These are phyloP conservation scores for Syzygium malaccense DNA, from an alignment of 441 rosid species.

Conservation along the genomic window DNA sequence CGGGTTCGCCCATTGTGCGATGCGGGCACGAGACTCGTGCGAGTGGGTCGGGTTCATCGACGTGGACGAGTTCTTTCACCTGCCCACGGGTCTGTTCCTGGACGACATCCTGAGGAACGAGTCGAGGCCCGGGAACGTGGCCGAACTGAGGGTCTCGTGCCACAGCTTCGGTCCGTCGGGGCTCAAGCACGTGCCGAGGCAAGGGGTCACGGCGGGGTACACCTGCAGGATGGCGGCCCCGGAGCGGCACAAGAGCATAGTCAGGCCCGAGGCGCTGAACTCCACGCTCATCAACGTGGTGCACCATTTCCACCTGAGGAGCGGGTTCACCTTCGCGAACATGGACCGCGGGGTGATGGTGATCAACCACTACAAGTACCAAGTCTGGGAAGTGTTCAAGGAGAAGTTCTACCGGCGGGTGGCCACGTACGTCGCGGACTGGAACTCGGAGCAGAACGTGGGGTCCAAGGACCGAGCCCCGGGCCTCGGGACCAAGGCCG, in stretches of 20 bases:
- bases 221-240: conserved; percentile 45
- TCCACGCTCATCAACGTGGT: conserved; percentile 63
- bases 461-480: conserved; percentile 89
- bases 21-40: conserved; percentile 48
- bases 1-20: conserved; percentile 75
- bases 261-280: conserved; percentile 62
- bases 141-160: conserved; percentile 54
- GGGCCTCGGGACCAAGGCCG: conserved; percentile 64
- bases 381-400: conserved; percentile 87
- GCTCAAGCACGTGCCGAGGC: conserved; percentile 19
- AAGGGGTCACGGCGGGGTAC: conserved; percentile 56
- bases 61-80: conserved; percentile 64
- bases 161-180: conserved; percentile 78
- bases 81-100: conserved; percentile 29
- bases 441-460: conserved; percentile 61
- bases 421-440: conserved; percentile 83
- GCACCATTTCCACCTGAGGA: conserved; percentile 70
- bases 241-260: conserved; percentile 87
- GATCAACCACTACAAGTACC: conserved; percentile 78
- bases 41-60: conserved; percentile 86
- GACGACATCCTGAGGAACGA: conserved; percentile 25
- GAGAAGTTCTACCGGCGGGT: conserved; percentile 77
- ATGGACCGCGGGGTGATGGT: conserved; percentile 40
- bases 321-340: conserved; percentile 33
- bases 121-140: conserved; percentile 16